phyloP scores from a whole-genome alignment of 805 yeast genomes.

The Kazachstania viticola region DNA sequence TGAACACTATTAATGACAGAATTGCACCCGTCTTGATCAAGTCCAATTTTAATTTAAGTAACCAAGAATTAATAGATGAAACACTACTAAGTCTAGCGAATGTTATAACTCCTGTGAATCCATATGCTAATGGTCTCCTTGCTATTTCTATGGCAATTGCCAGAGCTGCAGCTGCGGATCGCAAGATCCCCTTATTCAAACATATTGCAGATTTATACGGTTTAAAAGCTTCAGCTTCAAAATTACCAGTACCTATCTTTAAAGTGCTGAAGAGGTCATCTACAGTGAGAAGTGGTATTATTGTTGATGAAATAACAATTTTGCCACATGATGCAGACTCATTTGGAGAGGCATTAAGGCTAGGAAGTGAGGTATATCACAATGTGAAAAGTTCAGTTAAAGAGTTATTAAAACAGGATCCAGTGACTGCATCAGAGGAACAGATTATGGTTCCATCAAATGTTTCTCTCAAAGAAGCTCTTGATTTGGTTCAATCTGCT shows the following conservation, averaged over 20 bases:
- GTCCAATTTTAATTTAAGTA: conserved; percentile 68
- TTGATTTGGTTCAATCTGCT: conserved; percentile 82
- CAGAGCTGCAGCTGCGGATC: conserved; percentile 96
- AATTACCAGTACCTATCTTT: conserved; percentile 94
- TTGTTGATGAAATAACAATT: conserved; percentile 98
- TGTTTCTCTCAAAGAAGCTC: conserved; percentile 88
- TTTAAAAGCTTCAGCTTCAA: conserved; percentile 54
- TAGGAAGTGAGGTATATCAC: conserved; percentile 97
- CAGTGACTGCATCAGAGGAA: conserved; percentile 99
- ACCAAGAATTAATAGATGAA: conserved; percentile 79
- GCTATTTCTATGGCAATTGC: conserved; percentile 97
- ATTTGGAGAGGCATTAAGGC: conserved; percentile 91
- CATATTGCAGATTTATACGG: conserved; percentile 76
- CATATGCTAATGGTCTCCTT: conserved; percentile 96
- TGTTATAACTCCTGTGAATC: conserved; percentile 90
- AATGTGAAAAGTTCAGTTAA: conserved; percentile 81
- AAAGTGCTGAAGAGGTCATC: conserved; percentile 98
- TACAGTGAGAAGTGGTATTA: conserved; percentile 98
- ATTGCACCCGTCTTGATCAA: conserved; percentile 88
- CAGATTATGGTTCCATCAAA: conserved; percentile 99
- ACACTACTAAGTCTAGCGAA: conserved; percentile 84
- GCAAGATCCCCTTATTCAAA: conserved; percentile 82
- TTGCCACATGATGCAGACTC: conserved; percentile 84
- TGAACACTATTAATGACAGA: conserved; percentile 84
- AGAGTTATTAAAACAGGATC: conserved; percentile 90